phyloP scores from a whole-genome alignment of 2,329 filamentous ascomycete species.

The Talaromyces sp. region DNA sequence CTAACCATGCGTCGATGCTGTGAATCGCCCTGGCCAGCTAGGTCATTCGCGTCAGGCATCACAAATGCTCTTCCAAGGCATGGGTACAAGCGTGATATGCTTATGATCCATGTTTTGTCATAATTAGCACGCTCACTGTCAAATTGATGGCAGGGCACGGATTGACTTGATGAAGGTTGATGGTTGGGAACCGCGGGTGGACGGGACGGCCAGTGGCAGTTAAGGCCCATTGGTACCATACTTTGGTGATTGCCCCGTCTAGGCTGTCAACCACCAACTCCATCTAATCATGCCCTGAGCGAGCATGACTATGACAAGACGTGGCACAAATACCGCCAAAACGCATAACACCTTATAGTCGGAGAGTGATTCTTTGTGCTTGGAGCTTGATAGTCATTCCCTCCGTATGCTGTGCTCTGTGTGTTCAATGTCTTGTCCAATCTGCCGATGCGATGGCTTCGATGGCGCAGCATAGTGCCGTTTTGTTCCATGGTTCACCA shows the following conservation, averaged over 20 bases:
- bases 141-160: background rate
- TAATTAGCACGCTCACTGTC: background rate
- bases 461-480: conserved; percentile 29
- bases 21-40: background rate
- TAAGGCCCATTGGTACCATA: conserved; percentile 15
- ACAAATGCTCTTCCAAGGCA: background rate
- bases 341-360: background rate
- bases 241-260: conserved; percentile 8
- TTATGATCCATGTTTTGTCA: background rate
- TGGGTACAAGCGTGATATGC: background rate
- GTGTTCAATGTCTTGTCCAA: background rate
- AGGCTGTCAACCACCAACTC: background rate
- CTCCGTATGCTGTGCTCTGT: background rate
- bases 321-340: background rate
- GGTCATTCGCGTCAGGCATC: background rate
- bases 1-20: background rate
- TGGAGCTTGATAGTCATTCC: conserved; percentile 13
- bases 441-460: conserved; percentile 20
- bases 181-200: conserved; percentile 14
- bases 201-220: conserved; percentile 17
- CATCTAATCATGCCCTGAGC: background rate
- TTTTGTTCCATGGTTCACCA: conserved; percentile 41
- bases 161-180: background rate
- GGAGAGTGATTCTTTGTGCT: conserved; percentile 15
- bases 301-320: background rate